A percentile compares a stretch with the other conserved stretches of the same genome.
These are phyloP conservation scores for Fremontodendron californicum DNA, from an alignment of 345 rosid genomes.

Conservation along the genomic window DNA sequence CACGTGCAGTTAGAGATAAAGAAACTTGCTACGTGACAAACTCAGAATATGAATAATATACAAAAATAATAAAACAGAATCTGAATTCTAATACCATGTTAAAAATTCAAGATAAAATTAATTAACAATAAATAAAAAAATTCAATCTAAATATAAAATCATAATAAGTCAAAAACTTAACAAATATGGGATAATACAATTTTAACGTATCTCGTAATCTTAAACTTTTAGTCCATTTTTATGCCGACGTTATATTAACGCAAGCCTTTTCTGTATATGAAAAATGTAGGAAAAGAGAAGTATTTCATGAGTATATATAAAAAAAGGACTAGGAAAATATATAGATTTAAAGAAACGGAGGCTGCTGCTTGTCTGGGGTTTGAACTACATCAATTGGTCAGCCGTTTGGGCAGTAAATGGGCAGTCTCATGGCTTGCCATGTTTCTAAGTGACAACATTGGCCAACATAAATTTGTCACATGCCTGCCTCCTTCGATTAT, in stretches of 20 bases:
- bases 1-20: too few species aligned
- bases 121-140: too few species aligned
- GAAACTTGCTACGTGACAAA: too few species aligned
- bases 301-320: neutral
- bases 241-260: neutral
- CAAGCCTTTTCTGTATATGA: neutral
- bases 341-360: neutral
- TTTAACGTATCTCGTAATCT: too few species aligned
- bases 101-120: too few species aligned
- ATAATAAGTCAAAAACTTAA: too few species aligned
- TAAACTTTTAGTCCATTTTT: neutral
- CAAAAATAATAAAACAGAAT: too few species aligned
- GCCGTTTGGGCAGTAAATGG: slow-evolving; percentile 7
- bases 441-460: neutral
- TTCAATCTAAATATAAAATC: too few species aligned
- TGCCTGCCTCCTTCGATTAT: neutral
- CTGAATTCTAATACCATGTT: too few species aligned
- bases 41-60: too few species aligned
- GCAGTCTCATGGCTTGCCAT: slow-evolving; percentile 2
- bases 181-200: too few species aligned
- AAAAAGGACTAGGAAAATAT: neutral
- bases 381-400: slow-evolving; percentile 7
- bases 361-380: neutral
- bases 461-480: neutral
- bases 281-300: neutral